A percentile compares a stretch with the other conserved stretches of the same genome.
These are phyloP conservation scores for Saturnispora quitensis DNA, from an alignment of 805 yeast genomes.

Conservation along the genomic window DNA sequence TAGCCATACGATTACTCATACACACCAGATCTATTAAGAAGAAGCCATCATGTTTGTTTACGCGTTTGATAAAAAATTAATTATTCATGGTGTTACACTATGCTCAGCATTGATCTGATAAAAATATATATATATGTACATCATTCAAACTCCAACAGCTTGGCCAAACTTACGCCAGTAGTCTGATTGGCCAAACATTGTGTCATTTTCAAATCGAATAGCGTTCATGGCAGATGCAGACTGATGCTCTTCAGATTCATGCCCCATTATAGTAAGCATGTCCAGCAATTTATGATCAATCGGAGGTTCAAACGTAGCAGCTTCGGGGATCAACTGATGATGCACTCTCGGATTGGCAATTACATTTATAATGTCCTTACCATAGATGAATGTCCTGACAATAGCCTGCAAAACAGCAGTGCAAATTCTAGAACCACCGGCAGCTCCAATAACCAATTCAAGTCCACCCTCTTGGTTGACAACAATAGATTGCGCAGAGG, in stretches of 20 bases:
- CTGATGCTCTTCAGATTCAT: conserved; percentile 31
- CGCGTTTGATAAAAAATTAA: background rate
- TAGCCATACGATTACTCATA: background rate
- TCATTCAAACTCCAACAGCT: conserved; percentile 50
- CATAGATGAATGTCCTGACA: conserved; percentile 51
- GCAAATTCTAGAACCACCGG: conserved; percentile 86
- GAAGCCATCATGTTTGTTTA: background rate
- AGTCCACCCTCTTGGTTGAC: conserved; percentile 36
- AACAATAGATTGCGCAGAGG: conserved; percentile 70
- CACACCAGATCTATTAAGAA: background rate
- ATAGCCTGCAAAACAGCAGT: conserved; percentile 80
- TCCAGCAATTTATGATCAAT: conserved; percentile 32
- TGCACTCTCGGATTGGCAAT: conserved; percentile 78
- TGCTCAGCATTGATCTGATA: background rate
- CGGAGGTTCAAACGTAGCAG: conserved; percentile 50
- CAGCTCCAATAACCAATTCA: conserved; percentile 76
- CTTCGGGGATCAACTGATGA: conserved; percentile 80
- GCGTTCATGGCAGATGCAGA: conserved; percentile 55
- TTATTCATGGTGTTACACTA: background rate
- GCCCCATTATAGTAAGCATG: conserved; percentile 39
- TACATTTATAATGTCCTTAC: conserved; percentile 52
- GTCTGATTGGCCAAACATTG: conserved; percentile 74
- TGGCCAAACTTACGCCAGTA: conserved; percentile 81
- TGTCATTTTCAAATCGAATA: conserved; percentile 29
- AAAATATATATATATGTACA: background rate